These are phyloP conservation scores for Coemansia sp. DNA, from an alignment of 192 early-diverging fungal species.

Conservation along the genomic window DNA sequence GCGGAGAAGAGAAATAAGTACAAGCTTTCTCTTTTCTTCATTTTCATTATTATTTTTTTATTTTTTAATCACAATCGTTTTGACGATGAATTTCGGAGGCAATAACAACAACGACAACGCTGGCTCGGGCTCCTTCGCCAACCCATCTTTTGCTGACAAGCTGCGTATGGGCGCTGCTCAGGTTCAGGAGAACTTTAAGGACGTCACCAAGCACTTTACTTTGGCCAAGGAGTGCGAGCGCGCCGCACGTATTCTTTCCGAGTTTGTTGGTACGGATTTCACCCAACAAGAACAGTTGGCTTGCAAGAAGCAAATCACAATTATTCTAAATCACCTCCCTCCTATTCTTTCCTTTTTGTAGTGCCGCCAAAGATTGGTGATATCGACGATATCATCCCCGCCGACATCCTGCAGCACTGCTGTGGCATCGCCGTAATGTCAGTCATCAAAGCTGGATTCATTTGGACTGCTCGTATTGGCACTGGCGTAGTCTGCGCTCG, in stretches of 20 bases:
- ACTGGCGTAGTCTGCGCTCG: slow-evolving; percentile 85
- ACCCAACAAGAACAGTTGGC: neutral
- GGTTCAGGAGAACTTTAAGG: slow-evolving; percentile 49
- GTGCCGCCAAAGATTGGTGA: slow-evolving; percentile 54
- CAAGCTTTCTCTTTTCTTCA: no score
- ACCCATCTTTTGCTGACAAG: slow-evolving; percentile 52
- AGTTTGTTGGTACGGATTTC: slow-evolving; percentile 28
- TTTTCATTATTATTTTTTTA: neutral
- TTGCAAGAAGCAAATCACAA: neutral
- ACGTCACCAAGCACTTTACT: slow-evolving; percentile 42
- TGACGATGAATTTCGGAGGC: slow-evolving; percentile 44
- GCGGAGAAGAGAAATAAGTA: no score
- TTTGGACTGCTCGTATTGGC: slow-evolving; percentile 86
- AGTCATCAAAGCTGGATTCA: slow-evolving; percentile 91
- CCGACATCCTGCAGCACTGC: slow-evolving; percentile 70
- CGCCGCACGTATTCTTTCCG: slow-evolving; percentile 48
- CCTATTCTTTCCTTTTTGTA: neutral
- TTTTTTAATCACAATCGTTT: neutral
- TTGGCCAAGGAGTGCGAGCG: slow-evolving; percentile 54
- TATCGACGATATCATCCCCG: slow-evolving; percentile 71
- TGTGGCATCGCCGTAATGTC: slow-evolving; percentile 92
- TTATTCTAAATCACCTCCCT: neutral
- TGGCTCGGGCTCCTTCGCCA: slow-evolving; percentile 28
- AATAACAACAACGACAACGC: slow-evolving; percentile 18
- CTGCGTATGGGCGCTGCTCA: slow-evolving; percentile 54